Conservation (phyloP, 2,329 filamentous ascomycete species). For the Zymoseptoria ardabiliae region DNA sequence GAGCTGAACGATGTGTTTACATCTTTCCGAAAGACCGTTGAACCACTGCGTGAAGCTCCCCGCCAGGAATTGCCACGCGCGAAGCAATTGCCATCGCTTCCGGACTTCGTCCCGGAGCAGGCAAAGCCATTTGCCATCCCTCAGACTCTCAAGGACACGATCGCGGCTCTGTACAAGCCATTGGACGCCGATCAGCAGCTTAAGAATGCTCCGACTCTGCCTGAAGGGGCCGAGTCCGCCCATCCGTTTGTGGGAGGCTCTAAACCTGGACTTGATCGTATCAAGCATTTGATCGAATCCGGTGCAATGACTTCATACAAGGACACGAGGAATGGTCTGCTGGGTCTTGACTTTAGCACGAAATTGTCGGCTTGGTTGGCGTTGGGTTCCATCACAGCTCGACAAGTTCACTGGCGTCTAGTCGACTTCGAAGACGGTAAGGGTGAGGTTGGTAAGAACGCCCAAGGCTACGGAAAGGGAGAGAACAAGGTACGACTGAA, state of each 20-base stretch:
- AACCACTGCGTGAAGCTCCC: slow-evolving; percentile 61
- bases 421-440: slow-evolving; percentile 61
- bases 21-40: slow-evolving; percentile 63
- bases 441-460: slow-evolving; percentile 32
- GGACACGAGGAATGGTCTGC: slow-evolving; percentile 61
- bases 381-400: slow-evolving; percentile 63
- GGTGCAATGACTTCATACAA: slow-evolving; percentile 60
- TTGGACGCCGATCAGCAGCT: slow-evolving; percentile 45
- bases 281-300: slow-evolving; percentile 53
- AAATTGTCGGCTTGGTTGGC: slow-evolving; percentile 69
- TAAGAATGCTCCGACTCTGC: slow-evolving; percentile 45
- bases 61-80: slow-evolving; percentile 51
- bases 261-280: slow-evolving; percentile 48
- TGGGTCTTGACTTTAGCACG: slow-evolving; percentile 65
- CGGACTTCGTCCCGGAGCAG: slow-evolving; percentile 53
- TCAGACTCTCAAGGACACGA: slow-evolving; percentile 45
- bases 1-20: slow-evolving; percentile 71
- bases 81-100: slow-evolving; percentile 50
- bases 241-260: slow-evolving; percentile 66
- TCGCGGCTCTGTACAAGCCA: slow-evolving; percentile 51
- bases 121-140: slow-evolving; percentile 57
- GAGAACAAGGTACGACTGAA: slow-evolving; percentile 50
- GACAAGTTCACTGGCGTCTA: slow-evolving; percentile 64
- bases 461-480: slow-evolving; percentile 57
- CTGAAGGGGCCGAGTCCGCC: slow-evolving; percentile 48